Conservation (phyloP, 2,329 filamentous ascomycete species). For the Pseudopyricularia cyperi region DNA sequence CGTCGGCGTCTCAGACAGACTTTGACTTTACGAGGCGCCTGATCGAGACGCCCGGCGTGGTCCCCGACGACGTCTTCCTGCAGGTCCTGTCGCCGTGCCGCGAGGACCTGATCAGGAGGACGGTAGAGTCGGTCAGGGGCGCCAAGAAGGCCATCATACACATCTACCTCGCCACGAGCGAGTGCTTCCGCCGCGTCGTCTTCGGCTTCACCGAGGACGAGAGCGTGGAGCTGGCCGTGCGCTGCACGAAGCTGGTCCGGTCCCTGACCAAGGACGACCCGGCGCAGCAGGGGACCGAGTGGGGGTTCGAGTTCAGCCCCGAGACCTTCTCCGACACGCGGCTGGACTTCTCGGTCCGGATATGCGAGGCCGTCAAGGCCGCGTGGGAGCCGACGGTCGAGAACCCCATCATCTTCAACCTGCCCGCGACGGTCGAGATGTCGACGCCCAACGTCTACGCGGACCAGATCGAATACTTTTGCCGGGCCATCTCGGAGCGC, state of each 20-base stretch:
- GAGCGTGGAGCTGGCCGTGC: conserved; percentile 67
- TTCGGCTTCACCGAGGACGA: conserved; percentile 80
- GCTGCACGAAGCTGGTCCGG: conserved; percentile 74
- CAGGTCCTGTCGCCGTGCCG: conserved; percentile 89
- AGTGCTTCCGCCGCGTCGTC: conserved; percentile 80
- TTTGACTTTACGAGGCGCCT: conserved; percentile 87
- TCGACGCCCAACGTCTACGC: conserved; percentile 90
- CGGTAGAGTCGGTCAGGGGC: conserved; percentile 77
- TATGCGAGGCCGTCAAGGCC: conserved; percentile 87
- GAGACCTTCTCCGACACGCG: conserved; percentile 86
- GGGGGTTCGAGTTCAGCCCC: conserved; percentile 74
- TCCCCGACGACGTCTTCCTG: conserved; percentile 81
- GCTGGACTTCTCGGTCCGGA: conserved; percentile 66
- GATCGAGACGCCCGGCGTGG: conserved; percentile 68
- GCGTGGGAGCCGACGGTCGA: conserved; percentile 77
- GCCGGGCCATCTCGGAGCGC: conserved; percentile 57
- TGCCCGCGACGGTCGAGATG: conserved; percentile 93
- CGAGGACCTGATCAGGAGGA: conserved; percentile 77
- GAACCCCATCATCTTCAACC: conserved; percentile 87
- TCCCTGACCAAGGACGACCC: conserved; percentile 78
- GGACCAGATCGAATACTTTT: conserved; percentile 95
- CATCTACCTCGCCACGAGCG: conserved; percentile 90
- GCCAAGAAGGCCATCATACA: conserved; percentile 91
- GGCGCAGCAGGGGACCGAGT: conserved; percentile 42
- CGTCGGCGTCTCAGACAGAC: conserved; percentile 86